These are phyloP conservation scores for Carex cristatella DNA, from an alignment of 176 grass and related monocot genomes.

Conservation along the genomic window DNA sequence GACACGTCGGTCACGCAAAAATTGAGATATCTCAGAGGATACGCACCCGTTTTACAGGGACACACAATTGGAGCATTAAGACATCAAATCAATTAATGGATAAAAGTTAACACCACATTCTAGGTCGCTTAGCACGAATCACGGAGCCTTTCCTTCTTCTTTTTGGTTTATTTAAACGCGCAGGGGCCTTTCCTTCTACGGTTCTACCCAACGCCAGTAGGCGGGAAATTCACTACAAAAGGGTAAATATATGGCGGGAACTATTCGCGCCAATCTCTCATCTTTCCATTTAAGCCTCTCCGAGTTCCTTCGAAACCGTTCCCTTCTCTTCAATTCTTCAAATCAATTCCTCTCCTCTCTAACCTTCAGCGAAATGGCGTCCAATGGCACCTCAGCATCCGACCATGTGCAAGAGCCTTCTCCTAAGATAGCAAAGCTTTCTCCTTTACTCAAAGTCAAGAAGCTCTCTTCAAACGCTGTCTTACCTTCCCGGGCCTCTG, in stretches of 20 bases:
- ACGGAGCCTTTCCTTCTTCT: neutral
- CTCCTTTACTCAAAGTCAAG: constrained; percentile 62
- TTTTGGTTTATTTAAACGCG: too few species aligned
- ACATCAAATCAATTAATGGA: neutral
- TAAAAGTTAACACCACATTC: neutral
- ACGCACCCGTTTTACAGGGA: too few species aligned
- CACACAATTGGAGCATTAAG: neutral
- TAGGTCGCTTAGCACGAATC: neutral
- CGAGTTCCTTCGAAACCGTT: neutral
- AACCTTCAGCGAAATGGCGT: neutral
- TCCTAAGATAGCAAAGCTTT: constrained; percentile 40
- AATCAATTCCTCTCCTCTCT: neutral
- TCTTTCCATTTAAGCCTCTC: neutral
- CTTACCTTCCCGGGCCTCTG: constrained; percentile 63
- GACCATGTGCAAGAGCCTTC: constrained; percentile 39
- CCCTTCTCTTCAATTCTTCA: neutral
- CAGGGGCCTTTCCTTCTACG: too few species aligned
- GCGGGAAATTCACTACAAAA: neutral
- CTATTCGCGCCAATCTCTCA: constrained; percentile 38
- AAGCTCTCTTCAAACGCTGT: constrained; percentile 71
- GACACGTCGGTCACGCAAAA: too few species aligned
- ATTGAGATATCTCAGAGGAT: too few species aligned
- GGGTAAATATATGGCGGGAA: constrained; percentile 44
- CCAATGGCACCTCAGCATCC: constrained; percentile 24
- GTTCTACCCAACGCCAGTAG: neutral